phyloP scores from a whole-genome alignment of 257 asterid genomes.

The Nicotiana paniculata region DNA sequence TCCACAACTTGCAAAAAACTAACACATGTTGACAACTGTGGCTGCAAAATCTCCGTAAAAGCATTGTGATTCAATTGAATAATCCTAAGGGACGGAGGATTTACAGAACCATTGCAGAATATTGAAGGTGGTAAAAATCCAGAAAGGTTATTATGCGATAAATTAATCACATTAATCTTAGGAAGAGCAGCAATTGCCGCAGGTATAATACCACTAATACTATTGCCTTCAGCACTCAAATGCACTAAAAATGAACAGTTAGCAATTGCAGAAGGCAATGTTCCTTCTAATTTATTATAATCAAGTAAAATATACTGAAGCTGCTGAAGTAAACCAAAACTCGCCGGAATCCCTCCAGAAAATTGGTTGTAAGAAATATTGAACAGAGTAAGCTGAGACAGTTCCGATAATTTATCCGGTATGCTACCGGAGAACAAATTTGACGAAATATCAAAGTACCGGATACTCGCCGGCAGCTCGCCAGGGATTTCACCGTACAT shows the following conservation, averaged over 20 bases:
- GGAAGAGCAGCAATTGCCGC: conserved; percentile 47
- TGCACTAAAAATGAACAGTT: conserved; percentile 61
- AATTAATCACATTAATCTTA: conserved; percentile 41
- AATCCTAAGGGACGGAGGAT: conserved; percentile 41
- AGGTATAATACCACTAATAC: conserved; percentile 51
- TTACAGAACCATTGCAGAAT: conserved; percentile 46
- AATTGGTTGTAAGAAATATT: conserved; percentile 43
- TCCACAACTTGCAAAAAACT: conserved; percentile 36
- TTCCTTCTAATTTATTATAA: conserved; percentile 42
- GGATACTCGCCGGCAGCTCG: conserved; percentile 29
- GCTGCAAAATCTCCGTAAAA: conserved; percentile 32
- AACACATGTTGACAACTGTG: conserved; percentile 28
- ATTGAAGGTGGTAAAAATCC: conserved; percentile 45
- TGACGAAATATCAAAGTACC: conserved; percentile 43
- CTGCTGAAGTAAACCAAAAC: conserved; percentile 40
- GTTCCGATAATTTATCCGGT: conserved; percentile 25
- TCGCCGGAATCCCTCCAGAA: conserved; percentile 50
- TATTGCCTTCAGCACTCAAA: conserved; percentile 60
- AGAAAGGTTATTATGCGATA: conserved; percentile 46
- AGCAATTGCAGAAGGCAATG: conserved; percentile 65
- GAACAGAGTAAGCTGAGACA: conserved; percentile 31
- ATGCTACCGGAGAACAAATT: conserved; percentile 43
- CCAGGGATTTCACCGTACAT: conserved; percentile 52
- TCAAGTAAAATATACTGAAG: conserved; percentile 51
- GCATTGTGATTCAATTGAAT: conserved; percentile 50